Conservation (phyloP, 2,329 filamentous ascomycete species). For the Aspergillus fischeri region DNA sequence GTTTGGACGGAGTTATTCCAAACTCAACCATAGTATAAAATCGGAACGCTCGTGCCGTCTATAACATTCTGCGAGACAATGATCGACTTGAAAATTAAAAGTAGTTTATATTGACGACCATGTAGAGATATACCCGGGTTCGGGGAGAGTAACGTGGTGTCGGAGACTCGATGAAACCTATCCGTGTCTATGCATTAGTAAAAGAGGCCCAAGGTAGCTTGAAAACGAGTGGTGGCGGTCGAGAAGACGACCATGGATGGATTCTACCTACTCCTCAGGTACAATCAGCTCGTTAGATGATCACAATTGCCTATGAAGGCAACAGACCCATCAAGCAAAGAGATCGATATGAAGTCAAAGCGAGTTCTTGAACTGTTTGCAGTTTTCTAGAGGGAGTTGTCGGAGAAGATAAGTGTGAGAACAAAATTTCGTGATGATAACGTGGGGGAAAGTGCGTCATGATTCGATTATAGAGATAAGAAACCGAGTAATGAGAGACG, state of each 20-base stretch:
- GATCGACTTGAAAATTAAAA: not conserved
- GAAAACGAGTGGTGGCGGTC: not conserved
- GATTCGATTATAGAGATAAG: slow-evolving; percentile 21
- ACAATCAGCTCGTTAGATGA: not conserved
- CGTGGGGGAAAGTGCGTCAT: slow-evolving; percentile 32
- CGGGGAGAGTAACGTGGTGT: not conserved
- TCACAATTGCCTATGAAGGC: slow-evolving; percentile 3
- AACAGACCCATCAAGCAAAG: not conserved
- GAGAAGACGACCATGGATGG: not conserved
- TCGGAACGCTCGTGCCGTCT: not conserved
- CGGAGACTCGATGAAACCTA: not conserved
- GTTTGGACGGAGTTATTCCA: not conserved
- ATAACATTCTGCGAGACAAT: not conserved
- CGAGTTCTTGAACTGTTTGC: not conserved
- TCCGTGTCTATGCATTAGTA: not conserved
- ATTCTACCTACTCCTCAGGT: not conserved
- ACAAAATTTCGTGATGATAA: slow-evolving; percentile 21
- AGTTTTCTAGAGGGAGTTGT: slow-evolving; percentile 2
- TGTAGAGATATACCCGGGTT: not conserved
- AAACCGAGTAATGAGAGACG: slow-evolving; percentile 1
- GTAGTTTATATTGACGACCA: not conserved
- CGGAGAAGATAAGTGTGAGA: slow-evolving; percentile 21
- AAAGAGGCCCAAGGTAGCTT: not conserved
- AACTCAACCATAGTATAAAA: slow-evolving; percentile 3
- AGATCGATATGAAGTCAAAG: not conserved